Conservation (phyloP, 768 basidiomycete genomes). For the Nidularia pulvinata region DNA sequence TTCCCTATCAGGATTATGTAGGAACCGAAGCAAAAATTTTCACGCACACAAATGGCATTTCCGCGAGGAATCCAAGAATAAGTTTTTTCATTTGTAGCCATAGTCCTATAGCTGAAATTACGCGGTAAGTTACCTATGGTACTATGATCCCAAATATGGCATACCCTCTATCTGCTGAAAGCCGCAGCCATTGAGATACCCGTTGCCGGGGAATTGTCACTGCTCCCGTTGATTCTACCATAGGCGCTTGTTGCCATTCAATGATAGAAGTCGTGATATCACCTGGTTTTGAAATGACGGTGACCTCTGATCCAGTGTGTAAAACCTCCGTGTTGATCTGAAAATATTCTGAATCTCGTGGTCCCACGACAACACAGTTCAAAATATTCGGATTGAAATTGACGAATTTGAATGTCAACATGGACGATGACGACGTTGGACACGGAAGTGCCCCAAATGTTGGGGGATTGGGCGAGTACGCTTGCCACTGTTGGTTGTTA, state of each 20-base stretch:
- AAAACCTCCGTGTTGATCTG: slow-evolving; percentile 35
- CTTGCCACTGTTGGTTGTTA: background rate
- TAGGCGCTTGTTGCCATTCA: slow-evolving; percentile 33
- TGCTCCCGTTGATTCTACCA: slow-evolving; percentile 36
- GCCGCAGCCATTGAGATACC: slow-evolving; percentile 39
- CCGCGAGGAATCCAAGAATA: slow-evolving; percentile 37
- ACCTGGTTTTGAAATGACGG: slow-evolving; percentile 33
- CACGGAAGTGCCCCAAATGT: slow-evolving; percentile 12
- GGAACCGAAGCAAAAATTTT: background rate
- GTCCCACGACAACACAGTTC: slow-evolving; percentile 39
- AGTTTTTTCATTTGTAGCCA: slow-evolving; percentile 32
- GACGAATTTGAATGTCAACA: slow-evolving; percentile 39
- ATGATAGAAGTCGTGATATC: slow-evolving; percentile 36
- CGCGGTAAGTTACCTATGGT: background rate
- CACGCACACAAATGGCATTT: slow-evolving; percentile 19
- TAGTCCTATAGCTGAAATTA: slow-evolving; percentile 26
- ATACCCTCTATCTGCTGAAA: slow-evolving; percentile 39
- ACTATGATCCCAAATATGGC: slow-evolving; percentile 7
- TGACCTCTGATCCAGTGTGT: slow-evolving; percentile 28
- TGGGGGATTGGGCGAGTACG: slow-evolving; percentile 1
- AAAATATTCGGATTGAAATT: slow-evolving; percentile 35
- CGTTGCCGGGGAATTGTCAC: slow-evolving; percentile 27
- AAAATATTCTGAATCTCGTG: slow-evolving; percentile 34
- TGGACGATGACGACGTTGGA: slow-evolving; percentile 16
- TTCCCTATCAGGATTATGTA: background rate